Conservation (phyloP, 768 basidiomycete genomes). For the Lactifluus piperatus region DNA sequence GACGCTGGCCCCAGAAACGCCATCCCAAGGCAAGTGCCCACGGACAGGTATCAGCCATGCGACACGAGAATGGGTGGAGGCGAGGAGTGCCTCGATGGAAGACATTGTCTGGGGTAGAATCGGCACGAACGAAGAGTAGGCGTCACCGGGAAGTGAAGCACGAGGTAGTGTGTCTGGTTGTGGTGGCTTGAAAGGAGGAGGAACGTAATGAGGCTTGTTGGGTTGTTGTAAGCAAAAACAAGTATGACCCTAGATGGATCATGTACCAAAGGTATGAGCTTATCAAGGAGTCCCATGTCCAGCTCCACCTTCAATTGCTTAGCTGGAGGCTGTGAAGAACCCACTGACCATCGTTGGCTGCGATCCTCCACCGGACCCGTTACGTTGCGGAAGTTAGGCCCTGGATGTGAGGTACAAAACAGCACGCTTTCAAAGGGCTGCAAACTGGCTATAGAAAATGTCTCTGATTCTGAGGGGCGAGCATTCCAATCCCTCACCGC, state of each 20-base stretch:
- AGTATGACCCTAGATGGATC: not conserved
- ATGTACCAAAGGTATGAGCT: slow-evolving; percentile 14
- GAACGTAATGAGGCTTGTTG: slow-evolving; percentile 16
- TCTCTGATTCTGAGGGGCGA: slow-evolving; percentile 3
- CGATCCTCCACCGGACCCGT: not conserved
- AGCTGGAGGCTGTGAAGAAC: not conserved
- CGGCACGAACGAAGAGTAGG: not conserved
- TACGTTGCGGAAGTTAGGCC: not conserved
- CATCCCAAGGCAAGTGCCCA: slow-evolving; percentile 8
- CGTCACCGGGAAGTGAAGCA: not conserved
- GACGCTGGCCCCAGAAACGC: not conserved
- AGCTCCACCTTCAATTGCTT: slow-evolving; percentile 5
- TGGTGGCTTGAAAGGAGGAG: not conserved
- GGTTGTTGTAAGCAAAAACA: not conserved
- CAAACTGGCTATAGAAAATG: not conserved
- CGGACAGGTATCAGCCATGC: slow-evolving; percentile 15
- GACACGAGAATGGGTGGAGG: slow-evolving; percentile 9
- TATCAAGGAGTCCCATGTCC: slow-evolving; percentile 8
- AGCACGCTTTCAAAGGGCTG: not conserved
- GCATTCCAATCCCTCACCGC: slow-evolving; percentile 1
- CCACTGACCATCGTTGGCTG: not conserved
- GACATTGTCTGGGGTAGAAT: slow-evolving; percentile 4
- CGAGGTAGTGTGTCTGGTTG: not conserved
- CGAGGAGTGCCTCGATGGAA: not conserved
- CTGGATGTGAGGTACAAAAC: not conserved